Base-by-base conservation (phyloP, 768 basidiomycete species). In the Boletus reticulatus region DNA sequence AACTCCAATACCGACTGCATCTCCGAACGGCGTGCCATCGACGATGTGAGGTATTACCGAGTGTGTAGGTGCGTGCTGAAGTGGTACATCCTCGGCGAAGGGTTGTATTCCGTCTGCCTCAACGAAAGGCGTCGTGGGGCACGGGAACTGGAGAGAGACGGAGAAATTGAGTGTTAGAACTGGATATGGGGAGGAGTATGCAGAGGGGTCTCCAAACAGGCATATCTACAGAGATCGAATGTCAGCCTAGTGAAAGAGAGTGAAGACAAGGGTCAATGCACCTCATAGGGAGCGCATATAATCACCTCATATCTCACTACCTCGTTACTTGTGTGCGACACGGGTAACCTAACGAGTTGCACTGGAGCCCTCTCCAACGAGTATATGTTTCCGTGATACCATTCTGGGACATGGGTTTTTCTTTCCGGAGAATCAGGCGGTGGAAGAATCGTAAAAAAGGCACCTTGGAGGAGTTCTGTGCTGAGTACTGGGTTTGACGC, bases 351-450 rank as follows among this genome's bases (percentile, higher is more conserved):
- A 34, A 85, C 76, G 34, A 72, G 54, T 53, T 80, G 81, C 16
- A 77, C 75, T 12, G 81, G 76, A 19, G 82, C 71, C 29, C 74
- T 73, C 54, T 83, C 79, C 71, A 88, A 76, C 22, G 76, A 75
- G 67, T 96, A 96, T n/a, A 96, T 84, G 66, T 96, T 92, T 34
- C 92, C 93, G n/a, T 82, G 72, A 67, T 87, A 80, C 93, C 93
- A 96, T 65, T 80, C 72, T 6, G 77, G 75, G 6, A 74, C 61
- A 39, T 55, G 52, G 0, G 59, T 48, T 48, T 51, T 44, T 48
- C 67, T 60, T 59, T 52, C 48, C 10, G 76, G 76, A 4, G 71
- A 63, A 16, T 61, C 56, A 32, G 70, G 50, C 12, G 65, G 62
- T 12, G 88, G 85, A 13, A 88, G 60, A 42, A 96, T 66, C 8